A percentile compares a stretch with the other conserved stretches of the same genome.
Conservation (phyloP, 352 stramenopile genomes). For the Aphanomyces cochlioides region DNA sequence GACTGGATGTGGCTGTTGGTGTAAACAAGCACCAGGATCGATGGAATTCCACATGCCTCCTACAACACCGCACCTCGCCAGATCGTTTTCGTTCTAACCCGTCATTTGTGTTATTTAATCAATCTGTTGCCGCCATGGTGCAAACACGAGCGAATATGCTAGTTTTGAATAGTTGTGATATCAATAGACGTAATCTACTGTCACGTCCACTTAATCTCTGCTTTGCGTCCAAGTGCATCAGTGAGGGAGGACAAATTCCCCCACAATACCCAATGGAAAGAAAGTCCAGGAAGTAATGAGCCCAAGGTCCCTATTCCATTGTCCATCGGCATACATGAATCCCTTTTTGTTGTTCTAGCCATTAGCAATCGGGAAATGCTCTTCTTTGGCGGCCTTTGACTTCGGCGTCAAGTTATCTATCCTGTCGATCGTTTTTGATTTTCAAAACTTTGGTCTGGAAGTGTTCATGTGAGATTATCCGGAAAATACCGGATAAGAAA, state of each 20-base stretch:
- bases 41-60: slow-evolving; percentile 15
- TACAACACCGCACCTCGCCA: neutral
- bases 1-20: slow-evolving; percentile 82
- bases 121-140: neutral
- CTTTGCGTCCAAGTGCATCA: too few species aligned
- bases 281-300: too few species aligned
- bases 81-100: slow-evolving; percentile 13
- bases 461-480: neutral
- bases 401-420: neutral
- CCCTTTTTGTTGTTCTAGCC: too few species aligned
- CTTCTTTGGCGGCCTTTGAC: too few species aligned
- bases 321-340: too few species aligned
- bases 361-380: too few species aligned
- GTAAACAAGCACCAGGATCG: slow-evolving; percentile 59
- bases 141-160: too few species aligned
- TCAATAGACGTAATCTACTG: too few species aligned
- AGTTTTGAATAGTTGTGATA: too few species aligned
- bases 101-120: slow-evolving; percentile 17
- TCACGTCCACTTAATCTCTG: neutral
- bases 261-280: too few species aligned
- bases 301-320: too few species aligned
- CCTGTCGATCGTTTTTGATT: neutral
- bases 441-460: neutral
- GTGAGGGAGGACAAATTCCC: too few species aligned
- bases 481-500: slow-evolving; percentile 6